Conservation (phyloP, 1,284 basidiomycete species). For the Bjerkandera adusta region DNA sequence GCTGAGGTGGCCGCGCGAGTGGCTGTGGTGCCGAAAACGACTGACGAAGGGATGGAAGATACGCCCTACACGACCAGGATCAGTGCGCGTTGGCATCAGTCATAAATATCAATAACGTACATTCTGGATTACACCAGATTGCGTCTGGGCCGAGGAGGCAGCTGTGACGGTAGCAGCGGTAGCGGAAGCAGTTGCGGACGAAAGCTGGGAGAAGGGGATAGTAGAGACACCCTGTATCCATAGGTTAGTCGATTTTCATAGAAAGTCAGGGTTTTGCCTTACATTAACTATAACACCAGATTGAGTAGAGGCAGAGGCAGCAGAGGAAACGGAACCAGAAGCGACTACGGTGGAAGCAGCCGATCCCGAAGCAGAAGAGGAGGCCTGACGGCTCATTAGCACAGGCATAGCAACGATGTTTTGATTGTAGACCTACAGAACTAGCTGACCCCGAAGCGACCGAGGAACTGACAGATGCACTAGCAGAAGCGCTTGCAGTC, state of each 20-base stretch:
- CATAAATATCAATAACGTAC: not conserved
- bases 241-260: not conserved
- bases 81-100: not conserved
- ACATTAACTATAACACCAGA: slow-evolving; percentile 21
- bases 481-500: slow-evolving; percentile 6
- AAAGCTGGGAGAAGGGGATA: slow-evolving; percentile 13
- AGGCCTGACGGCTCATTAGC: too few relatives aligned
- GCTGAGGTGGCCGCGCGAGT: slow-evolving; percentile 12
- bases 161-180: slow-evolving; percentile 7
- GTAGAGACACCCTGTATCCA: slow-evolving; percentile 13
- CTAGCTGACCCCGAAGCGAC: not conserved
- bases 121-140: slow-evolving; percentile 4
- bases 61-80: not conserved
- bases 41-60: slow-evolving; percentile 10
- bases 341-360: slow-evolving; percentile 19
- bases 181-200: slow-evolving; percentile 15
- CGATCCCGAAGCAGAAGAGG: slow-evolving; percentile 16
- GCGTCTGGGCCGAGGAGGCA: slow-evolving; percentile 2
- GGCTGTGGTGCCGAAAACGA: slow-evolving; percentile 8
- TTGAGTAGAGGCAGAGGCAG: slow-evolving; percentile 15
- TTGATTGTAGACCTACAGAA: slow-evolving; percentile 6
- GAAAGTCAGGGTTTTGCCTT: slow-evolving; percentile 6
- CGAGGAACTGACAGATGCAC: not conserved
- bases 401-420: slow-evolving; percentile 15
- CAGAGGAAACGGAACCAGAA: slow-evolving; percentile 7